Evolutionary conservation across 768 basidiomycete species (phyloP), one percentile per base, ranked within the genome.

Genomic region (Rhodosporidiobolus sp.): DNA sequence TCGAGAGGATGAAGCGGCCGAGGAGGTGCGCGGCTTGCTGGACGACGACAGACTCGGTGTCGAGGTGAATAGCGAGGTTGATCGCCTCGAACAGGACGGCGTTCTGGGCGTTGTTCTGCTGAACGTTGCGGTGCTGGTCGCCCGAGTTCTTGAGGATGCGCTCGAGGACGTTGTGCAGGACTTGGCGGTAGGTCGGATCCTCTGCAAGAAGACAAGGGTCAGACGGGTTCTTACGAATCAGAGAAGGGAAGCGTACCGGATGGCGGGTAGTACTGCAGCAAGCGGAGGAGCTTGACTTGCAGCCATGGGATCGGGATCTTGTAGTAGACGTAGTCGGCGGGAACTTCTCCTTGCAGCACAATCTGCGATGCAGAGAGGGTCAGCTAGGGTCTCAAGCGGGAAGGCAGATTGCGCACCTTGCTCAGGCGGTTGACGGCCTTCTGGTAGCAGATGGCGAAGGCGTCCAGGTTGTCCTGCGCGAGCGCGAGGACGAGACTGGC

Each of bases 71-170:
- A 22, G 94, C 94, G 54, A 98, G 88, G 72, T 92, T 85, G 78
- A 99, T 99, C 30, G 95, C 95, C 82, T 99, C 96, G 78, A 98
- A 99, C 22, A 99, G 86, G n/a, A 99, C 88, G 1, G 96, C 91
- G 79, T 98, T 93, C 79, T 96, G 95, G 17, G 95, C 96, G 78
- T 99, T 99, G 81, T 95, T 97, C 79, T 99, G 96, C 80, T 99
- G 96, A 20, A 97, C 91, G 76, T 98, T 97, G 75, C 91, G 86
- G 19, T 92, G 89, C 16, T 90, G 90, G 78, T 96, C 94, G 16
- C 92, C 89, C 26, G 83, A 82, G 77, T 90, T 94, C 77, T 89
- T 90, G 87, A 98, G 92, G 79, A 93, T 88, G 12, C 89, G 89
- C 78, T 92, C 89, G 65, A 99, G 83, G 17, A 96, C 90, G 58